A percentile compares a stretch with the other conserved stretches of the same genome.
Evolutionary conservation across 176 grass and related monocot species (phyloP).

Genomic region (Elaeis guineensis): DNA sequence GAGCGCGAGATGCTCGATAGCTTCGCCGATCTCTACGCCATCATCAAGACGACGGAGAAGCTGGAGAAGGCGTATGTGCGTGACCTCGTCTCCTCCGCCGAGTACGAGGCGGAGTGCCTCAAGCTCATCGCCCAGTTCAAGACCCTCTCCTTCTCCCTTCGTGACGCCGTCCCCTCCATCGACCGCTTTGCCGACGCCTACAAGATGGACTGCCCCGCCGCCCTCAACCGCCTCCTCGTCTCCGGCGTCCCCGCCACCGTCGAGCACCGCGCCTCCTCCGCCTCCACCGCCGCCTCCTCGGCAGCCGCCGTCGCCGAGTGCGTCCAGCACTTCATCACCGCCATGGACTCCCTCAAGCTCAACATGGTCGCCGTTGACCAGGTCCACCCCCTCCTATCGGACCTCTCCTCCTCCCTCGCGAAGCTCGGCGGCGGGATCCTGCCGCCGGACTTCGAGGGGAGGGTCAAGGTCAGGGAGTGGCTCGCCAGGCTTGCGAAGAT

Average conservation of each 20-base stretch:
- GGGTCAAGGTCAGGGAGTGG: constrained; percentile 78
- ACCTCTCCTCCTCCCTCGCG: constrained; percentile 69
- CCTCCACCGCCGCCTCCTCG: constrained; percentile 23
- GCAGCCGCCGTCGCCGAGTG: constrained; percentile 68
- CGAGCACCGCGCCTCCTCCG: constrained; percentile 65
- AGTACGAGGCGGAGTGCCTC: constrained; percentile 95
- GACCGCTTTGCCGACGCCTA: constrained; percentile 75
- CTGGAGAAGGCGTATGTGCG: constrained; percentile 96
- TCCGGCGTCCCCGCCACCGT: constrained; percentile 91
- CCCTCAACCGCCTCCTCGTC: constrained; percentile 75
- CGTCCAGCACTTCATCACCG: constrained; percentile 93
- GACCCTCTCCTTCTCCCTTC: constrained; percentile 72
- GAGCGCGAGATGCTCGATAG: constrained; percentile 91
- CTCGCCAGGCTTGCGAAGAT: constrained; percentile 76
- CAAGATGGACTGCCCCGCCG: constrained; percentile 80
- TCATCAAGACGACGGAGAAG: constrained; percentile 92
- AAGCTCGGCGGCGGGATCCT: constrained; percentile 53
- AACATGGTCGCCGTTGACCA: constrained; percentile 96
- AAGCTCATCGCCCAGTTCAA: constrained; percentile 95
- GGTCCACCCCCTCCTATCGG: constrained; percentile 82
- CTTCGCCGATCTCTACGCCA: constrained; percentile 84
- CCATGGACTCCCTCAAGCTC: constrained; percentile 92
- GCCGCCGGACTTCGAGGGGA: constrained; percentile 83
- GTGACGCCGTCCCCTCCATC: constrained; percentile 53
- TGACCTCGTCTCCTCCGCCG: constrained; percentile 74